Conservation (phyloP, 2,329 filamentous ascomycete genomes). For the Arthrobotrys pseudoclavata region DNA sequence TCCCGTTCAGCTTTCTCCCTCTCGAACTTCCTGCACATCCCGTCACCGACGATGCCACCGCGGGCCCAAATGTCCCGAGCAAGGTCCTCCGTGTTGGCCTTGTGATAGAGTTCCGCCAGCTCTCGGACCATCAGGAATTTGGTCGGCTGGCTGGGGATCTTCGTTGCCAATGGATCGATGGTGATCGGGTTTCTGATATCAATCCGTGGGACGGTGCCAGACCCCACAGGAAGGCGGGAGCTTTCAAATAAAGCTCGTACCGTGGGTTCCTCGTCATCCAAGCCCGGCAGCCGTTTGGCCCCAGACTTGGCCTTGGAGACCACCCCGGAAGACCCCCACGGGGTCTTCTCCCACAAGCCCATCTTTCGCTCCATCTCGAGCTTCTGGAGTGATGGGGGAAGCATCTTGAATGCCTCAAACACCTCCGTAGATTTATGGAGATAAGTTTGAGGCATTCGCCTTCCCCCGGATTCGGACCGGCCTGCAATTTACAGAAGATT, state of each 20-base stretch:
- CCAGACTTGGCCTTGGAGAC: conserved; percentile 12
- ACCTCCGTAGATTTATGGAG: conserved; percentile 7
- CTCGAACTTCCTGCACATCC: neutral
- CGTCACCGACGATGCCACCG: neutral
- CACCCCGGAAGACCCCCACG: neutral
- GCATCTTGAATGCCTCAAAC: conserved; percentile 15
- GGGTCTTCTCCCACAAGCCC: neutral
- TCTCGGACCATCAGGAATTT: conserved; percentile 28
- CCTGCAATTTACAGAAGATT: neutral
- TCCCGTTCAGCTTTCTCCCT: conserved; percentile 1
- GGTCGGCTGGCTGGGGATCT: conserved; percentile 26
- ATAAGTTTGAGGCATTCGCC: neutral
- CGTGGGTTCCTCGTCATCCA: conserved; percentile 14
- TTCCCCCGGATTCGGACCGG: neutral
- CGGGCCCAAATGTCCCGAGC: neutral
- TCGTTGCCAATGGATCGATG: conserved; percentile 29
- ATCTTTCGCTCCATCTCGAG: neutral
- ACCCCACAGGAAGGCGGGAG: neutral
- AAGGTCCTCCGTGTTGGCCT: conserved; percentile 2
- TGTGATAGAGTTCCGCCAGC: conserved; percentile 26
- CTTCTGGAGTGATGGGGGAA: conserved; percentile 21
- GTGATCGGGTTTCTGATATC: conserved; percentile 35
- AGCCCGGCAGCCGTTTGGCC: neutral
- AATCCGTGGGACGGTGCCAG: conserved; percentile 4
- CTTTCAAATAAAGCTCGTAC: conserved; percentile 15